Evolutionary conservation across 345 rosid species (phyloP).

Genomic region (Linum lewisii): DNA sequence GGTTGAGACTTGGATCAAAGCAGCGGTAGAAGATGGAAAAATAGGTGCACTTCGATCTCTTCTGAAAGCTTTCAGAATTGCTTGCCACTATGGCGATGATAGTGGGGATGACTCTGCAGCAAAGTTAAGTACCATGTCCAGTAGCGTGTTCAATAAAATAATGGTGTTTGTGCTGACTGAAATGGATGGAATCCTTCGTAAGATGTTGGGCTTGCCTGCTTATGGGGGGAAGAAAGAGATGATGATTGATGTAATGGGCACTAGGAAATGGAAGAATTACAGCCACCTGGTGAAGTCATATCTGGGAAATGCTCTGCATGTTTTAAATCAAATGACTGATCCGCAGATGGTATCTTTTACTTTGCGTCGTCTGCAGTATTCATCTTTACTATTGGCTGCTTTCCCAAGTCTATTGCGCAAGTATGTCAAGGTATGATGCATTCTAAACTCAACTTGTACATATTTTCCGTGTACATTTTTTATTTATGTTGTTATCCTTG

Average conservation of each 20-base stretch:
- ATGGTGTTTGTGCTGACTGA: slow-evolving; percentile 69
- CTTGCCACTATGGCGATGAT: slow-evolving; percentile 96
- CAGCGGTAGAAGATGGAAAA: slow-evolving; percentile 45
- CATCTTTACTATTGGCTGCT: slow-evolving; percentile 61
- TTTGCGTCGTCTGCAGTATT: slow-evolving; percentile 63
- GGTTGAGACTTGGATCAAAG: slow-evolving; percentile 74
- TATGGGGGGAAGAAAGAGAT: slow-evolving; percentile 84
- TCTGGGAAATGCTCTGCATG: slow-evolving; percentile 82
- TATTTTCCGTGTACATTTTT: not conserved
- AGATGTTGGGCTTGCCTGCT: slow-evolving; percentile 54
- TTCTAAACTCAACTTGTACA: slow-evolving; percentile 2
- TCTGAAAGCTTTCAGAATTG: slow-evolving; percentile 80
- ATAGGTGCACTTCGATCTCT: slow-evolving; percentile 65
- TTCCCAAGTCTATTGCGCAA: slow-evolving; percentile 80
- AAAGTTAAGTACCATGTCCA: slow-evolving; percentile 63
- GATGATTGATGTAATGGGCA: slow-evolving; percentile 37
- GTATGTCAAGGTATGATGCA: slow-evolving; percentile 56
- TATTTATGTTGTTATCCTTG: not conserved
- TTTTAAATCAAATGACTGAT: slow-evolving; percentile 95
- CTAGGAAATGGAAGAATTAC: slow-evolving; percentile 78
- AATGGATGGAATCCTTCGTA: slow-evolving; percentile 81
- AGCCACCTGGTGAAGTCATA: slow-evolving; percentile 85
- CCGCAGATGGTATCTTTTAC: slow-evolving; percentile 78
- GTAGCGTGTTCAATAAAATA: slow-evolving; percentile 73
- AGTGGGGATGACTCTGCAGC: slow-evolving; percentile 44